Conservation (phyloP, 495 filamentous ascomycete genomes). For the Neurospora africana region DNA sequence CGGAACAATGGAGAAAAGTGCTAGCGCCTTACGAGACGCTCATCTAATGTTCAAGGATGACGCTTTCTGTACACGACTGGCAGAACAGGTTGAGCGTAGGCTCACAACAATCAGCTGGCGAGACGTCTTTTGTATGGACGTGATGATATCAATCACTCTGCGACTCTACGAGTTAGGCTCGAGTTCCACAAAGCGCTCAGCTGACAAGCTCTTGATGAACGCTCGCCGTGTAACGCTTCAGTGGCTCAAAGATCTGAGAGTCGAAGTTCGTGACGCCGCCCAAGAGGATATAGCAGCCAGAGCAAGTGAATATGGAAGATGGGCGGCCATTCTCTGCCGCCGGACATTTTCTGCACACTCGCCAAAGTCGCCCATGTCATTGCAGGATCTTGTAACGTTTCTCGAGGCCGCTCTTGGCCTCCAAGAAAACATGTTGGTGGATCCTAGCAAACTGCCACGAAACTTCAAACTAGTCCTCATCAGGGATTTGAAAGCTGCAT, state of each 20-base stretch:
- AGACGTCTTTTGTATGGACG: conserved; percentile 39
- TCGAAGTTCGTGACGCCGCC: background rate
- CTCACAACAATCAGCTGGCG: conserved; percentile 43
- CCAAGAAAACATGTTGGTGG: background rate
- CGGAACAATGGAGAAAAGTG: conserved; percentile 27
- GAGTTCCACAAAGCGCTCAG: background rate
- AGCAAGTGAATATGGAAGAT: background rate
- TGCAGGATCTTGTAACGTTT: background rate
- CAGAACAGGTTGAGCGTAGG: conserved; percentile 30
- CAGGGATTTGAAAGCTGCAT: background rate
- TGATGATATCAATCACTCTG: conserved; percentile 33
- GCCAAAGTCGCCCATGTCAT: background rate
- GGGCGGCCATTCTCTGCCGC: conserved; percentile 2
- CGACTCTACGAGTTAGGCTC: conserved; percentile 16
- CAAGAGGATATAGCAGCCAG: background rate
- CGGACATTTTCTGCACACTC: background rate
- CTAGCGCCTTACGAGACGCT: conserved; percentile 24
- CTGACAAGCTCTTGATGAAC: background rate
- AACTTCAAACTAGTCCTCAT: background rate
- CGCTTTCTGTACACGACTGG: conserved; percentile 32
- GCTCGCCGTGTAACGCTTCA: background rate
- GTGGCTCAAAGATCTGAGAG: background rate
- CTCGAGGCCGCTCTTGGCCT: background rate
- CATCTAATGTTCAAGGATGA: conserved; percentile 38
- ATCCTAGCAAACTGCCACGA: background rate